Conservation (phyloP, 2,329 filamentous ascomycete genomes). For the Cladophialophora chaetospira region DNA sequence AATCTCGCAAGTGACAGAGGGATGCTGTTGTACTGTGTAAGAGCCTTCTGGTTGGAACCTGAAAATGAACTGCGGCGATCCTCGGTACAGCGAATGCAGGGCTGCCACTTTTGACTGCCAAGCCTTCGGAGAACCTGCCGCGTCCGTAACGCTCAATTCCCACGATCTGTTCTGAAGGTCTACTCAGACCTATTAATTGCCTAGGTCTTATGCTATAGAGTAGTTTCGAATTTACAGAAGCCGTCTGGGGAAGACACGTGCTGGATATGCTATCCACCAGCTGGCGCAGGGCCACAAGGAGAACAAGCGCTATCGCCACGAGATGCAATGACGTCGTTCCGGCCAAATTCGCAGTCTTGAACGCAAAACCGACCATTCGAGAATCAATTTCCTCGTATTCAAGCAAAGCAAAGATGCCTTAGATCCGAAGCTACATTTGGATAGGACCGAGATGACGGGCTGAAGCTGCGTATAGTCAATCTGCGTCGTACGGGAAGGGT, state of each 20-base stretch:
- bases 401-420: constrained; percentile 10
- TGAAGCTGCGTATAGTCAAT: constrained; percentile 3
- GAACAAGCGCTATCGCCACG: not conserved
- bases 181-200: not conserved
- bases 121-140: not conserved
- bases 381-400: constrained; percentile 5
- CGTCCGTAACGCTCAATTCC: too few relatives aligned
- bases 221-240: not conserved
- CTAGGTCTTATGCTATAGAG: not conserved
- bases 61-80: not conserved
- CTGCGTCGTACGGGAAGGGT: constrained; percentile 17
- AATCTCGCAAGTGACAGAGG: too few relatives aligned
- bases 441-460: constrained; percentile 13
- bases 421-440: constrained; percentile 1
- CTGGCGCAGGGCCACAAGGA: not conserved
- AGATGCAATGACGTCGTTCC: constrained; percentile 7
- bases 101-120: not conserved
- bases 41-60: too few relatives aligned
- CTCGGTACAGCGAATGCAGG: not conserved
- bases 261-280: not conserved
- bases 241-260: too few relatives aligned
- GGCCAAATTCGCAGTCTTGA: not conserved
- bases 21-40: too few relatives aligned
- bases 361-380: constrained; percentile 10
- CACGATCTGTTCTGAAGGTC: too few relatives aligned